Base-by-base conservation (phyloP, 768 basidiomycete genomes). In the Amyloporia xantha region DNA sequence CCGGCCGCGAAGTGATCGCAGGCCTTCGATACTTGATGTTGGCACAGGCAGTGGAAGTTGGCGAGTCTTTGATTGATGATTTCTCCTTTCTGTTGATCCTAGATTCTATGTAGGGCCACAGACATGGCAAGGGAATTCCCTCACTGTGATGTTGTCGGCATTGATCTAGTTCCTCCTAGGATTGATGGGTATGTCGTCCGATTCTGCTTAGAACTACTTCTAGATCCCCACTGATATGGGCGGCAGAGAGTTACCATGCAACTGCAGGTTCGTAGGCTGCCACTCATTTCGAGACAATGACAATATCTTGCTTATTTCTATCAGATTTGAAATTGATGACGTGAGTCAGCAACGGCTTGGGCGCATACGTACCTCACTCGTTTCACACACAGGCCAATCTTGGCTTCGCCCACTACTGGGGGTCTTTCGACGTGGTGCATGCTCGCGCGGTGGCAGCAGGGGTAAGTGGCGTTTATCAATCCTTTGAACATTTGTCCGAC, bases 241-340 rank as follows among this genome's bases (percentile, higher is more conserved):
- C n/a, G n/a, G n/a, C 23, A 65, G 61, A 12, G 56, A 59, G 25
- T 26, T 64, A 12, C 63, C 65, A 13, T 39, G 49, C 25, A 66
- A 66, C 40, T 66, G 65, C 53, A 59, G 65, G 65, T 64, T 44
- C 25, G 61, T 55, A 20, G n/a, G n/a, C n/a, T n/a, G n/a, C n/a
- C n/a, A n/a, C n/a, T n/a, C n/a, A n/a, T n/a, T n/a, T n/a, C n/a
- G n/a, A n/a, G n/a, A n/a, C n/a, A n/a, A n/a, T n/a, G n/a, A n/a
- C n/a, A n/a, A n/a, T n/a, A n/a, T n/a, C n/a, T n/a, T n/a, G n/a
- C n/a, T n/a, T n/a, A n/a, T n/a, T n/a, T n/a, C n/a, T n/a, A n/a
- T 17, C 19, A 65, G 62, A 4, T 68, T 68, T 33, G 67, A 68
- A 44, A 64, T 68, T 42, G 67, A 68, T 46, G 66, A 68, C 48